phyloP scores from a whole-genome alignment of 2,329 filamentous ascomycete species.

The Aspergillus persii region DNA sequence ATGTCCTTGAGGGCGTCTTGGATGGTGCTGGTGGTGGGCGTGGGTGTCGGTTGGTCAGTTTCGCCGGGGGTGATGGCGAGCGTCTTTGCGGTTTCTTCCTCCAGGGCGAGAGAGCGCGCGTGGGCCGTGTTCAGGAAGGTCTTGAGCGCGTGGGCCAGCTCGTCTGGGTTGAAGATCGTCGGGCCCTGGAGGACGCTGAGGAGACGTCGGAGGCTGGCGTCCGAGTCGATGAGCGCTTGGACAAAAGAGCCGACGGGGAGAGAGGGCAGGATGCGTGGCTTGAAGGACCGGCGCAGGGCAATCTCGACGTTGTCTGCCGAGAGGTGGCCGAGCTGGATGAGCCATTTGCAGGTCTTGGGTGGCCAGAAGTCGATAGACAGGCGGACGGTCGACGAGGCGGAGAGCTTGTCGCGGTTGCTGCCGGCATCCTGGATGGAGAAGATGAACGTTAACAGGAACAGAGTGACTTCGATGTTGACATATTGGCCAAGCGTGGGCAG shows the following conservation, averaged over 20 bases:
- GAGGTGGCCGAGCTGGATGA: conserved; percentile 39
- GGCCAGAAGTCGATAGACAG: conserved; percentile 39
- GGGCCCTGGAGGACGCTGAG: conserved; percentile 37
- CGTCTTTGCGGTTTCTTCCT: conserved; percentile 30
- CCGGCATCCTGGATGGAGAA: conserved; percentile 30
- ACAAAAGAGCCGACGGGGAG: conserved; percentile 40
- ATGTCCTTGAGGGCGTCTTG: conserved; percentile 31
- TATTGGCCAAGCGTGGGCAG: conserved; percentile 26
- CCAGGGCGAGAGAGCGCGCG: conserved; percentile 30
- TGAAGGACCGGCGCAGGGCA: conserved; percentile 35
- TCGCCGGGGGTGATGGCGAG: conserved; percentile 26
- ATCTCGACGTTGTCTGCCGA: conserved; percentile 40
- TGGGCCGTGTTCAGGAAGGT: conserved; percentile 41
- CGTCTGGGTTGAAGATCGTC: conserved; percentile 34
- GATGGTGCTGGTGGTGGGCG: background rate
- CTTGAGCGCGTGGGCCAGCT: conserved; percentile 41
- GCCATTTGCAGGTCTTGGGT: conserved; percentile 39
- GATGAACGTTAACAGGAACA: conserved; percentile 40
- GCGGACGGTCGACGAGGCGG: conserved; percentile 26
- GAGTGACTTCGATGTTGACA: conserved; percentile 37
- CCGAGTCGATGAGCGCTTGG: conserved; percentile 39
- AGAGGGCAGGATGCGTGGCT: conserved; percentile 34
- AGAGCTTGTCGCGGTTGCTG: conserved; percentile 20
- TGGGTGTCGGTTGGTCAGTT: conserved; percentile 14
- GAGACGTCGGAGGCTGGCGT: conserved; percentile 39